Base-by-base conservation (phyloP, 2,329 filamentous ascomycete species). In the Fusarium sp. region DNA sequence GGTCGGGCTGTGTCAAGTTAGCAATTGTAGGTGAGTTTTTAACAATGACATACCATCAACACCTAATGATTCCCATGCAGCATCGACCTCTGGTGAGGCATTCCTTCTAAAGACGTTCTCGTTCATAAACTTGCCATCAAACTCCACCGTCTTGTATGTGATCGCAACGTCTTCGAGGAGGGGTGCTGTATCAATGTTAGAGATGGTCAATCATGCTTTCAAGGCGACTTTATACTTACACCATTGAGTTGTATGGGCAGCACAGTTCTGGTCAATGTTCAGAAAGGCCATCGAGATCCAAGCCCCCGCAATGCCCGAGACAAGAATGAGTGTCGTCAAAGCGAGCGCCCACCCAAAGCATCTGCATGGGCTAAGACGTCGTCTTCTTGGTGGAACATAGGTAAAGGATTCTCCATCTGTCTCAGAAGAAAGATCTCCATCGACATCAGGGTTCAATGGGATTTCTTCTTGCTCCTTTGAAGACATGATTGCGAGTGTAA, bases 121-220 rank as follows among this genome's bases (percentile, higher is more conserved):
- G 0, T 85, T 77, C 59, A 88, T 70, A 18, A 90, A 85, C 0
- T 84, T 84, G 0, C 87, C 87, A 65, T 90, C 87, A 75, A 88
- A 90, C 68, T 55, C 81, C 74, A 13, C 38, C 18, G 62, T 53
- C 2, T 61, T 25, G 58, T 82, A 81, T 13, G 69, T 70, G 38
- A 81, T 72, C 13, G 67, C 46, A 4, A 81, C 74, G 10, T 80
- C 75, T 4, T 73, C 68, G 0, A 82, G 65, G 2, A 82, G 55
- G 2, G 81, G 77, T 11, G 79, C 78, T 79, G 5, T 1, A 13
- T 10, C 13, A 16, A 31, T 5, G 58, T 68, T 49, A 73, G 56
- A 50, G 3, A 27, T 13, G 2, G 9, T 2, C 4, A 3, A 14
- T 0, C 2, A 18, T 0, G 1, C 14, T 14, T 11, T 8, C 3